Conservation (phyloP, 2,329 filamentous ascomycete species). For the Macrophomina pseudophaseolina region DNA sequence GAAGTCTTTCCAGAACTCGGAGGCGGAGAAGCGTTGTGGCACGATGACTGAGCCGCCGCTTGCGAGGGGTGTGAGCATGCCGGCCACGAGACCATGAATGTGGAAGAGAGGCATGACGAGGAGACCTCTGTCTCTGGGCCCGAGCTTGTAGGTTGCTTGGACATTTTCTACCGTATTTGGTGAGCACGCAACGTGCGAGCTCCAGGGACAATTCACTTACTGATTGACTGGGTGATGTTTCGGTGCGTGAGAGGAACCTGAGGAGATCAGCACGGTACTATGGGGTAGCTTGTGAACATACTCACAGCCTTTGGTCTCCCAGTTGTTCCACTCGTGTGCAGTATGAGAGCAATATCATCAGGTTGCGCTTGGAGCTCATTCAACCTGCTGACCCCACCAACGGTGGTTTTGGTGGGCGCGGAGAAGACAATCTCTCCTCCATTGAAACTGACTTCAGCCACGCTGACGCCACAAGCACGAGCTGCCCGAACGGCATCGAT, state of each 20-base stretch:
- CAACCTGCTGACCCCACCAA: slow-evolving; percentile 54
- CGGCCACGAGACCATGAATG: slow-evolving; percentile 79
- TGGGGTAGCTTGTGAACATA: not conserved
- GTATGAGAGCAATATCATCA: slow-evolving; percentile 74
- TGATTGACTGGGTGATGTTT: slow-evolving; percentile 57
- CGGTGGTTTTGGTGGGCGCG: slow-evolving; percentile 74
- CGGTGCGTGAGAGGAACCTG: slow-evolving; percentile 73
- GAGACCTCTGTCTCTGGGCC: slow-evolving; percentile 71
- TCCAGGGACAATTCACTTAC: not conserved
- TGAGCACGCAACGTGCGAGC: slow-evolving; percentile 19
- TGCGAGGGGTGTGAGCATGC: slow-evolving; percentile 71
- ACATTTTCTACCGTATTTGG: slow-evolving; percentile 64
- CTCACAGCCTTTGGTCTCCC: slow-evolving; percentile 71
- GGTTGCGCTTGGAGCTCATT: slow-evolving; percentile 60
- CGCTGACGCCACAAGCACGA: slow-evolving; percentile 71
- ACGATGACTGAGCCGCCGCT: slow-evolving; percentile 76
- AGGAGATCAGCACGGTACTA: not conserved
- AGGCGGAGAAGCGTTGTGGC: slow-evolving; percentile 73
- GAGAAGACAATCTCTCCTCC: slow-evolving; percentile 64
- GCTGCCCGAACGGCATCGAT: slow-evolving; percentile 73
- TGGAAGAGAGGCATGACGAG: slow-evolving; percentile 86
- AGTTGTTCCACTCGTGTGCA: slow-evolving; percentile 80
- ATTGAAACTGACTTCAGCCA: slow-evolving; percentile 80
- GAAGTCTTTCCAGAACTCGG: slow-evolving; percentile 77
- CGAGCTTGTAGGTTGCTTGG: slow-evolving; percentile 71